phyloP scores from a whole-genome alignment of 176 grass and related monocot species.

The Carex littledalei region DNA sequence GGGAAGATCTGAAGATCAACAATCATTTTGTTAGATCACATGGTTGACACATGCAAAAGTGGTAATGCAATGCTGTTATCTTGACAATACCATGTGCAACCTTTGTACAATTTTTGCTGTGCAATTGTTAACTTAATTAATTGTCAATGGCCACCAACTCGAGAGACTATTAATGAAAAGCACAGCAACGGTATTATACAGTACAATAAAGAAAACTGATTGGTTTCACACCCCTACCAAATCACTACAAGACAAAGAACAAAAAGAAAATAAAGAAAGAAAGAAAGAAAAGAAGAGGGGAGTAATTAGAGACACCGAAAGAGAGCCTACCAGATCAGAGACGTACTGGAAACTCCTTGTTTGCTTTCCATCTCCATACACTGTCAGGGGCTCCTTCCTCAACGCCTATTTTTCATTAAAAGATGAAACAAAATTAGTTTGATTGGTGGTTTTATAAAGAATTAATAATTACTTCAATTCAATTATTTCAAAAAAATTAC shows the following conservation, averaged over 20 bases:
- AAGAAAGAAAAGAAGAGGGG: neutral
- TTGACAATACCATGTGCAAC: neutral
- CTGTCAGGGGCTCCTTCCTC: slow-evolving; percentile 88
- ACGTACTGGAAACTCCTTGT: slow-evolving; percentile 99
- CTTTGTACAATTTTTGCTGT: neutral
- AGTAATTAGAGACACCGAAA: neutral
- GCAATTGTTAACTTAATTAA: neutral
- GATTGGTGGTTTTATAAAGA: neutral
- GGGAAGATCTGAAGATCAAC: neutral
- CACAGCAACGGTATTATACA: neutral
- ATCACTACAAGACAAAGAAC: neutral
- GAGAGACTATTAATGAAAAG: neutral
- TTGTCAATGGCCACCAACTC: neutral
- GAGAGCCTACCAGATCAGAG: slow-evolving; percentile 81
- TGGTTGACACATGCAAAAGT: neutral
- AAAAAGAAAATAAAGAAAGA: neutral
- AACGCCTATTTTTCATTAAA: slow-evolving; percentile 43
- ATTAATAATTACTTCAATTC: neutral
- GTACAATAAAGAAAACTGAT: neutral
- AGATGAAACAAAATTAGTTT: neutral
- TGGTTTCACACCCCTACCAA: neutral
- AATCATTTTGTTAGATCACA: neutral
- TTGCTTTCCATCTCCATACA: slow-evolving; percentile 98
- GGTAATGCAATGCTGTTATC: neutral
- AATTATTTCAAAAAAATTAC: neutral